A percentile compares a stretch with the other conserved stretches of the same genome.
These are phyloP conservation scores for Nigrospora osmanthi DNA, from an alignment of 2,329 filamentous ascomycete species.

Conservation along the genomic window DNA sequence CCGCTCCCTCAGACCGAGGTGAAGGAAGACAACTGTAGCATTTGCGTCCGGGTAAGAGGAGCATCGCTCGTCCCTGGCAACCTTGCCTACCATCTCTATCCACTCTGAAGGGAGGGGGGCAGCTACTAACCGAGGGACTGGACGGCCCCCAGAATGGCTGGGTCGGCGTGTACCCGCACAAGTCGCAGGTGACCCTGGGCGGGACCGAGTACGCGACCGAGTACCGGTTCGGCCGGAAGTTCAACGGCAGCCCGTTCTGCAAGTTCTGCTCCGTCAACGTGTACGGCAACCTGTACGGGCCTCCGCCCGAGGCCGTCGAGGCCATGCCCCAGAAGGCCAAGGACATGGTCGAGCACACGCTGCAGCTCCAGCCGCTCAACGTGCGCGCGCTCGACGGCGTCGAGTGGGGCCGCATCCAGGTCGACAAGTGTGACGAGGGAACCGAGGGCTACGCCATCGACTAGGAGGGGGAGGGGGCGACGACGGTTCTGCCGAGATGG, in stretches of 20 bases:
- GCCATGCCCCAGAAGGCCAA: background rate
- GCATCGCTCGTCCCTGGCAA: too few species aligned
- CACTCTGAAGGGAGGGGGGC: too few species aligned
- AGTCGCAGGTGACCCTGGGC: background rate
- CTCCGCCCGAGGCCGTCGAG: background rate
- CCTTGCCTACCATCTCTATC: too few species aligned
- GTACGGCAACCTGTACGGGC: background rate
- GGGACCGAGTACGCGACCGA: background rate
- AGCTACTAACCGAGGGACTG: too few species aligned
- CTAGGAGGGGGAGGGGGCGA: too few species aligned
- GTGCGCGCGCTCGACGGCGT: background rate
- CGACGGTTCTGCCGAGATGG: too few species aligned
- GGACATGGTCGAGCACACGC: background rate
- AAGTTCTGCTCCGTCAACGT: background rate
- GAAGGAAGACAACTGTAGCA: too few species aligned
- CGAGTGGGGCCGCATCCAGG: background rate
- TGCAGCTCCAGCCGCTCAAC: background rate
- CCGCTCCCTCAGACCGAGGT: too few species aligned
- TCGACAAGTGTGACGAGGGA: background rate
- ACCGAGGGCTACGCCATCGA: background rate
- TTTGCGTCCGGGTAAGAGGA: too few species aligned
- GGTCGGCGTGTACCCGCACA: constrained; percentile 1
- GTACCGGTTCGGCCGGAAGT: background rate
- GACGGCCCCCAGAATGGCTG: background rate
- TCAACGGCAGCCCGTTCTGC: background rate